Percentiles rank a stretch among this genome's conserved stretches.
These are phyloP conservation scores for Penicillium nucicola DNA, from an alignment of 495 filamentous ascomycete species.

Conservation along the genomic window DNA sequence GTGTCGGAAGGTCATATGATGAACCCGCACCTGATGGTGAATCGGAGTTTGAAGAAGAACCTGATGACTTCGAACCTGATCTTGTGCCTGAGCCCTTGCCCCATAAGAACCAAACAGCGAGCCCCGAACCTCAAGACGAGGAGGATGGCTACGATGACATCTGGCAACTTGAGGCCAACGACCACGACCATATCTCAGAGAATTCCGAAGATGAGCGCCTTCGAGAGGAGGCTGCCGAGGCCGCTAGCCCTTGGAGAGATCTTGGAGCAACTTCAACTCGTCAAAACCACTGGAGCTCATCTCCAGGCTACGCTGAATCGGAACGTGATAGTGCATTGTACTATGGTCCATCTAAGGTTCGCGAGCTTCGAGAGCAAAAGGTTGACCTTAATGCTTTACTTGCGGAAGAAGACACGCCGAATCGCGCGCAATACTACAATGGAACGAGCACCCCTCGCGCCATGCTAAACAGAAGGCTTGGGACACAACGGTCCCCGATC, in stretches of 20 bases:
- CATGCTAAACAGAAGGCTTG: constrained; percentile 15
- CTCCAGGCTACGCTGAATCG: constrained; percentile 30
- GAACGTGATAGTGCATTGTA: constrained; percentile 26
- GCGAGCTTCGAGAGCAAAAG: constrained; percentile 36
- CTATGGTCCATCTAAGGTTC: constrained; percentile 34
- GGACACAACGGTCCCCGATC: constrained; percentile 11
- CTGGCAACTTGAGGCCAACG: constrained; percentile 45
- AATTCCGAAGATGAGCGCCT: constrained; percentile 14
- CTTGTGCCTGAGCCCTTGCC: not conserved
- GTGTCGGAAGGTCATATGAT: constrained; percentile 1
- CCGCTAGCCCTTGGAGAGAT: constrained; percentile 13
- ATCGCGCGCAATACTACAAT: constrained; percentile 40
- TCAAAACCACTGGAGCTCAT: constrained; percentile 18
- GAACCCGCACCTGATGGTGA: constrained; percentile 19
- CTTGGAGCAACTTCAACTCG: constrained; percentile 1
- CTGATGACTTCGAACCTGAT: not conserved
- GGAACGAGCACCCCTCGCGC: constrained; percentile 35
- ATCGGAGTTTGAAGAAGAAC: constrained; percentile 3
- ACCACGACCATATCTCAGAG: constrained; percentile 29
- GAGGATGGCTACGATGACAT: constrained; percentile 41
- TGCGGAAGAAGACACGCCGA: constrained; percentile 37
- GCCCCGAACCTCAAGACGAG: constrained; percentile 12
- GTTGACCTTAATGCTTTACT: constrained; percentile 37
- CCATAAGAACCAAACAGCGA: not conserved
- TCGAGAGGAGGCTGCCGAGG: not conserved